Evolutionary conservation across 192 early-diverging fungal species (phyloP), one percentile per base, ranked within the genome.

Genomic region (Backusella liffmaniae): DNA sequence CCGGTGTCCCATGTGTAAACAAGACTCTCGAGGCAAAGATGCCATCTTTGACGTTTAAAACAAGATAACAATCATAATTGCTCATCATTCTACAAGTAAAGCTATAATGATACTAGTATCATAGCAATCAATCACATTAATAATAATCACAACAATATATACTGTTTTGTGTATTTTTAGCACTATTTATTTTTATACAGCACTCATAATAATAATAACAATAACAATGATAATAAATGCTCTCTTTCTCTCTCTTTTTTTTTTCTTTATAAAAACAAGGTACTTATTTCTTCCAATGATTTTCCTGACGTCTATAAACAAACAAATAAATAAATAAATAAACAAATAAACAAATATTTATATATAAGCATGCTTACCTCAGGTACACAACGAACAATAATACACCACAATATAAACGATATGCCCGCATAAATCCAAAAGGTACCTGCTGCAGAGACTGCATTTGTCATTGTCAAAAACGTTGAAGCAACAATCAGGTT

Each of bases 1-100:
- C 70, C 83, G 85, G 9, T 96, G 94, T 73, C 94, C 94, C 18
- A 83, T 94, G 46, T 96, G 94, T 78, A 91, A 92, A 37, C 85
- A 81, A 29, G 88, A 89, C 68, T 83, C 82, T 56, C 84, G 82
- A 26, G 83, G 85, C 51, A 83, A 84, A 44, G 76, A 79, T 34
- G 10, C 37, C 21, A 39, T 41, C 32, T 67, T 59, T 71, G 81
- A 70, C 15, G 29, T 69, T 44, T 69, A 69, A 9, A 62, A 62
- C 3, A 23, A 29, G 18, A n/a, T 21, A 9, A 53, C 5, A 8
- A 23, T 3, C 46, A n/a, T n/a, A 44, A 7, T n/a, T 49, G 46
- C 46, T 7, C 6, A 49, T n/a, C 4, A 49, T 49, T 62, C 9
- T 13, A 29, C n/a, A 62, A 62, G 53, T 56, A 32, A 32, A 32